Base-by-base conservation (phyloP, 768 basidiomycete genomes). In the Boletus reticuloceps region DNA sequence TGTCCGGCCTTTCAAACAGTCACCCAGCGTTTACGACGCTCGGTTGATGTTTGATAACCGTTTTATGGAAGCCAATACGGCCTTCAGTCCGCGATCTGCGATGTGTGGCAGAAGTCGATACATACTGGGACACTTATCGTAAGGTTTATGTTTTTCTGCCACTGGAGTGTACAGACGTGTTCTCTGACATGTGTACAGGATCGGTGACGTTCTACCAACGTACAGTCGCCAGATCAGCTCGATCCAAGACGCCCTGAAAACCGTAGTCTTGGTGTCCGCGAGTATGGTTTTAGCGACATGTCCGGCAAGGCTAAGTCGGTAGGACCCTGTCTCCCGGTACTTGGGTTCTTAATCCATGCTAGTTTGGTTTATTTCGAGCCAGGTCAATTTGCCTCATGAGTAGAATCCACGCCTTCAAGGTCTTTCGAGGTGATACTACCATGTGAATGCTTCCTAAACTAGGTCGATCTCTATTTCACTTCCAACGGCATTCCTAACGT, bases 41-140 rank as follows among this genome's bases (percentile, higher is more conserved):
- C 60, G 58, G 59, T 1, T 1, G 22, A 34, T 56, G 62, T 10
- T 46, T 46, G 47, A 8, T 58, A 1, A 41, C 64, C 64, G 55
- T 3, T 58, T 43, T 22, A 45, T 27, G 43, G 46, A 40, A 32
- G 34, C 39, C 25, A 37, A 49, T 29, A 27, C 2, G 13, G 2
- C 2, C 27, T 32, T 31, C 22, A 45, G 16, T 16, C 31, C 36
- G 20, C 16, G 39, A 50, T 51, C 37, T 42, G 8, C 13, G 47
- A 57, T 48, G 38, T 32, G 42, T 34, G 59, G 45, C 37, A 25
- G 27, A 20, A 32, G 6, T 31, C 12, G 13, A 37, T 29, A 29
- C 29, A 29, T 29, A 29, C 29, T 29, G 29, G 29, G 29, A 29
- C 29, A 29, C 29, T 29, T 29, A 29, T 9, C 29, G 29, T 29